A percentile compares a stretch with the other conserved stretches of the same genome.
These are phyloP conservation scores for Colletotrichum tamarilloi DNA, from an alignment of 2,329 filamentous ascomycete species.

Conservation along the genomic window DNA sequence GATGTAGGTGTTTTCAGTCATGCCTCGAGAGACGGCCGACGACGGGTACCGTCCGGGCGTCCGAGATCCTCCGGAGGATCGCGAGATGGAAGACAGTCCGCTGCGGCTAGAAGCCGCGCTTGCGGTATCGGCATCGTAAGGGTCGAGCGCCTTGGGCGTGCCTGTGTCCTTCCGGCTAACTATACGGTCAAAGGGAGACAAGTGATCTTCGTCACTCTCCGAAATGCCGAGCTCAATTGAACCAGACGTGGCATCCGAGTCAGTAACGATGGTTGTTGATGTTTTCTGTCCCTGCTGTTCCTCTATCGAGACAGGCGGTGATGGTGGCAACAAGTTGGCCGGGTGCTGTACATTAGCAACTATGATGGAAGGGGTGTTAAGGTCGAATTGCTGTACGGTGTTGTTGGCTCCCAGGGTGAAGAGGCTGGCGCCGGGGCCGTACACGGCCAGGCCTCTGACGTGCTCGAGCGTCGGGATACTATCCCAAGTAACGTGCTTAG, in stretches of 20 bases:
- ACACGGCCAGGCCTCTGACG: conserved; percentile 85
- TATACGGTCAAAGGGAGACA: conserved; percentile 81
- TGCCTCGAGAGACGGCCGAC: conserved; percentile 63
- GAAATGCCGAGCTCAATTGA: conserved; percentile 70
- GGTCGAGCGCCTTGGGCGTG: conserved; percentile 65
- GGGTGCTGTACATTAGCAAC: conserved; percentile 90
- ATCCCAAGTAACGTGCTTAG: conserved; percentile 95
- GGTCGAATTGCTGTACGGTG: conserved; percentile 93
- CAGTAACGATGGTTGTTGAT: conserved; percentile 58
- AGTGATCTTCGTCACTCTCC: conserved; percentile 80
- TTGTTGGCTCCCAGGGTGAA: conserved; percentile 92
- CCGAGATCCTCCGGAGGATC: conserved; percentile 66
- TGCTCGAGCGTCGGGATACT: conserved; percentile 86
- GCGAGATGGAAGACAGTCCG: conserved; percentile 66
- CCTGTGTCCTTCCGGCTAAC: conserved; percentile 75
- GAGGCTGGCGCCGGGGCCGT: conserved; percentile 88
- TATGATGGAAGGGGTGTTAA: conserved; percentile 84
- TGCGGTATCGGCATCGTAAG: conserved; percentile 65
- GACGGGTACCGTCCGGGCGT: conserved; percentile 60
- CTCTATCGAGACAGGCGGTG: conserved; percentile 83
- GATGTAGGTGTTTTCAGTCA: conserved; percentile 75
- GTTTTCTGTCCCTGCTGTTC: conserved; percentile 69
- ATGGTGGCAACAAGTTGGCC: conserved; percentile 81
- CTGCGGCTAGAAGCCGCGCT: conserved; percentile 75
- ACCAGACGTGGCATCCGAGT: conserved; percentile 66